Evolutionary conservation across 169 alveolate genomes (phyloP).

Genomic region (Cryptosporidium sp.): DNA sequence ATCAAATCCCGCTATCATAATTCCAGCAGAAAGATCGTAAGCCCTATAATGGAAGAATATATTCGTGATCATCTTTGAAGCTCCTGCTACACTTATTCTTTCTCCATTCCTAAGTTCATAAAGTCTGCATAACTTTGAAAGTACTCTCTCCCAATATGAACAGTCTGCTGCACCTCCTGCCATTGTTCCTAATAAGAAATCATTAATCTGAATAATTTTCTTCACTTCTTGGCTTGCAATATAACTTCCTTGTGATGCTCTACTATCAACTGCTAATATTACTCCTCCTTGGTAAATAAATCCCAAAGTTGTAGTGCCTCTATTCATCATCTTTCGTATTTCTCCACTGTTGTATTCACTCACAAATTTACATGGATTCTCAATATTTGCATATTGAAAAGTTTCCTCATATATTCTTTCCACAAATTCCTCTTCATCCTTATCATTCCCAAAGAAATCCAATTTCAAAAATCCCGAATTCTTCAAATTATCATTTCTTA

Average conservation of each 20-base stretch:
- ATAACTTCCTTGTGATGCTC: constrained; percentile 99
- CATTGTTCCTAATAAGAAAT: constrained; percentile 97
- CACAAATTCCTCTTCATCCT: constrained; percentile 39
- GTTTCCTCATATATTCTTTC: constrained; percentile 34
- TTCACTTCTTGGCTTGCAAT: constrained; percentile 95
- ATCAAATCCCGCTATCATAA: constrained; percentile 90
- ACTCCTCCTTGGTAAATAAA: constrained; percentile 95
- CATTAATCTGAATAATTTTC: constrained; percentile 97
- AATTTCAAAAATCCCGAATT: background rate
- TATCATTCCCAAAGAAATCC: background rate
- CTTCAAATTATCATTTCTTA: background rate
- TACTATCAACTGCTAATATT: constrained; percentile 98
- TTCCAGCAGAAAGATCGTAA: constrained; percentile 98
- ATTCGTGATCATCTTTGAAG: constrained; percentile 95
- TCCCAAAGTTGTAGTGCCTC: constrained; percentile 99
- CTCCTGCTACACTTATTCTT: constrained; percentile 97
- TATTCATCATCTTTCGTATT: constrained; percentile 77
- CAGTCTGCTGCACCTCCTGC: constrained; percentile 99
- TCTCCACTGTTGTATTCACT: constrained; percentile 49
- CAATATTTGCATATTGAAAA: constrained; percentile 30
- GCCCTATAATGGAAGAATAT: constrained; percentile 95
- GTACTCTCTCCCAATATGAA: constrained; percentile 95
- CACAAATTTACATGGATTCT: constrained; percentile 47
- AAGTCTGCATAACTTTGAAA: constrained; percentile 93
- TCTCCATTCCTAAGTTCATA: constrained; percentile 91